Percentiles rank a stretch among this genome's conserved stretches.
Evolutionary conservation across 2,329 filamentous ascomycete species (phyloP).

Genomic region (Fusarium sp.): DNA sequence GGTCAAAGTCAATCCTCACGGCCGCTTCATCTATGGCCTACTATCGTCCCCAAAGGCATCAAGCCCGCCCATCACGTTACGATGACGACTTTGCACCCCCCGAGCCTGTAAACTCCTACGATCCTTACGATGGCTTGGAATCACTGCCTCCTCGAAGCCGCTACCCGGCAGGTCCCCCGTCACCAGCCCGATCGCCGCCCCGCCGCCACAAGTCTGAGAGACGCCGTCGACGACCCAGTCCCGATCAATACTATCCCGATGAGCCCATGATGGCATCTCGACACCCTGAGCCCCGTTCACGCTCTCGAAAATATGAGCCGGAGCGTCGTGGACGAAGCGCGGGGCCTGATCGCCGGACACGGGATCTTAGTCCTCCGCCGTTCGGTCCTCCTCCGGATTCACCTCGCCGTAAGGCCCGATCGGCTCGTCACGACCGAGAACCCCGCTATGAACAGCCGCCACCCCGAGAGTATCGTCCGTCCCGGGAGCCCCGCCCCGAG

Average conservation of each 20-base stretch:
- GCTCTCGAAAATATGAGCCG: slow-evolving; percentile 22
- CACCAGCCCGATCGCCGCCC: slow-evolving; percentile 29
- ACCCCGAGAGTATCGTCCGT: neutral
- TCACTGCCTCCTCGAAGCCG: slow-evolving; percentile 21
- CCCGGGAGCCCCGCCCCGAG: slow-evolving; percentile 23
- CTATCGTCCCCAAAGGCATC: slow-evolving; percentile 40
- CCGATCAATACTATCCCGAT: slow-evolving; percentile 34
- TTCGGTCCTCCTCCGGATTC: slow-evolving; percentile 35
- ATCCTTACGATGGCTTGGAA: slow-evolving; percentile 33
- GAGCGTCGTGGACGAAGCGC: slow-evolving; percentile 42
- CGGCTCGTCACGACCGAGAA: slow-evolving; percentile 13
- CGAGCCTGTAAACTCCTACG: slow-evolving; percentile 38
- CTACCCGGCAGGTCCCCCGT: slow-evolving; percentile 10
- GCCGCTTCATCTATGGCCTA: slow-evolving; percentile 41
- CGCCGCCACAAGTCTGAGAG: slow-evolving; percentile 42
- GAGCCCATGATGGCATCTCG: slow-evolving; percentile 21
- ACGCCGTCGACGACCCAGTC: slow-evolving; percentile 36
- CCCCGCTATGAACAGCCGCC: neutral
- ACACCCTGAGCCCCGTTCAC: slow-evolving; percentile 10
- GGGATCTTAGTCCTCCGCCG: slow-evolving; percentile 32
- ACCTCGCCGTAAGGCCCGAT: slow-evolving; percentile 35
- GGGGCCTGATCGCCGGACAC: slow-evolving; percentile 27
- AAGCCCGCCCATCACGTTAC: slow-evolving; percentile 38
- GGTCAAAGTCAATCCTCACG: neutral
- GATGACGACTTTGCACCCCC: slow-evolving; percentile 43